A percentile compares a stretch with the other conserved stretches of the same genome.
Conservation (phyloP, 768 basidiomycete genomes). For the Hygrophoropsis aurantiaca region DNA sequence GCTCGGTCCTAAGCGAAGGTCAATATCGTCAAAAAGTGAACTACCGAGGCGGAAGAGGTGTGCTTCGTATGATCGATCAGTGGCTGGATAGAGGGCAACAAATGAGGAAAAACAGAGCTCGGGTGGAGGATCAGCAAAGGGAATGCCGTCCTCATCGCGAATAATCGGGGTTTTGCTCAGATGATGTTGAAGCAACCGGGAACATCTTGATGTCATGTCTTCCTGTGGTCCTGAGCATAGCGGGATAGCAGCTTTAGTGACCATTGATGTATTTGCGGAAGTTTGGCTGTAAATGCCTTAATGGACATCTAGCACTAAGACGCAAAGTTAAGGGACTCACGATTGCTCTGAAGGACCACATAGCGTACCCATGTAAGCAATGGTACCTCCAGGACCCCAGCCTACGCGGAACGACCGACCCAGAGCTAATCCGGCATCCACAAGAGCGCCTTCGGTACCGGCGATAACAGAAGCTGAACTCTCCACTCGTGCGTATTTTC, state of each 20-base stretch:
- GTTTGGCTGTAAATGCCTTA: constrained; percentile 38
- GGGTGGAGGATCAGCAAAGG: constrained; percentile 63
- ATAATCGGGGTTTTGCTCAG: constrained; percentile 70
- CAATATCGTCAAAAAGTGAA: constrained; percentile 85
- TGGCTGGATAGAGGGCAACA: constrained; percentile 63
- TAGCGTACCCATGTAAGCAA: constrained; percentile 77
- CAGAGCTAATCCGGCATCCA: constrained; percentile 83
- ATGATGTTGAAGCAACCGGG: constrained; percentile 75
- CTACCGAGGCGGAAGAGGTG: constrained; percentile 84
- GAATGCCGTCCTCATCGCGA: constrained; percentile 66
- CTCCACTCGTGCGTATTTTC: constrained; percentile 79
- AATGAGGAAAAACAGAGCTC: constrained; percentile 80
- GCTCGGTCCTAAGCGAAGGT: constrained; percentile 54
- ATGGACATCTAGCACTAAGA: neutral
- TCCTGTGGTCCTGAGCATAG: constrained; percentile 32
- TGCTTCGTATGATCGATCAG: constrained; percentile 74
- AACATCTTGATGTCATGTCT: constrained; percentile 42
- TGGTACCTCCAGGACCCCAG: constrained; percentile 80
- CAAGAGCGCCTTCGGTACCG: constrained; percentile 61
- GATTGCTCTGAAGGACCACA: constrained; percentile 53
- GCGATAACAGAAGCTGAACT: constrained; percentile 62
- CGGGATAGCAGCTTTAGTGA: constrained; percentile 52
- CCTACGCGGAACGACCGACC: constrained; percentile 88
- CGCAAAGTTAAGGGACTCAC: constrained; percentile 41
- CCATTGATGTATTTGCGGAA: constrained; percentile 62